Evolutionary conservation across 352 stramenopile species (phyloP), one percentile per base, ranked within the genome.

Genomic region (Achlya hypogyna): DNA sequence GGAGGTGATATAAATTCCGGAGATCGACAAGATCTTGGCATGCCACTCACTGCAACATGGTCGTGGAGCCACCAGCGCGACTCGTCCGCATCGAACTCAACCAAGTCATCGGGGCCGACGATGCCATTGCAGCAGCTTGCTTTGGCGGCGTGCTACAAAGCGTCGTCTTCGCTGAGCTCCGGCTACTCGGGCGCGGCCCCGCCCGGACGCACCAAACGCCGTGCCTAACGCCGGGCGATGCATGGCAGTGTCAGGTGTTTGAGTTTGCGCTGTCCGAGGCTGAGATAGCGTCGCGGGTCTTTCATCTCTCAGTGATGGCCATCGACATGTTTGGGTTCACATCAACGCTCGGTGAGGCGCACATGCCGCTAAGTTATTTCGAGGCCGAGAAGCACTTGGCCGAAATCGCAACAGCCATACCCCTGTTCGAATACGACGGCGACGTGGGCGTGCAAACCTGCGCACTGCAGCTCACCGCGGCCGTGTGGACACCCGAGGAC

Each of bases 51-150:
- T n/a, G n/a, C n/a, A n/a, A n/a, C n/a, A 31, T 58, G 25, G 22
- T 1, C 25, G 4, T 4, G 8, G n/a, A 3, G 25, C 31, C n/a
- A n/a, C n/a, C 27, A 1, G 25, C 14, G 12, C 60, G 60, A 12
- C 32, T 67, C 20, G 25, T 67, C n/a, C 60, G 60, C 31, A 42
- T 67, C 32, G 18, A 67, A 29, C 51, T 67, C 20, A 29, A 67
- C 47, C 28, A 67, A 29, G 60, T 67, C 25, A 8, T 67, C 12
- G 47, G 34, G 5, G 29, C 25, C 22, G 60, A 67, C 9, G 38
- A 4, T 9, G 40, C 43, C 45, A 0, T 67, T 16, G 60, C 45
- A 10, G 38, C 60, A 16, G 38, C 31, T 23, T 67, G 60, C 32
- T 40, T 67, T 28, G 42, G 60, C 34, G 60, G 43, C 18, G 20